Base-by-base conservation (phyloP, 805 yeast species). In the Myxozyma udenii region DNA sequence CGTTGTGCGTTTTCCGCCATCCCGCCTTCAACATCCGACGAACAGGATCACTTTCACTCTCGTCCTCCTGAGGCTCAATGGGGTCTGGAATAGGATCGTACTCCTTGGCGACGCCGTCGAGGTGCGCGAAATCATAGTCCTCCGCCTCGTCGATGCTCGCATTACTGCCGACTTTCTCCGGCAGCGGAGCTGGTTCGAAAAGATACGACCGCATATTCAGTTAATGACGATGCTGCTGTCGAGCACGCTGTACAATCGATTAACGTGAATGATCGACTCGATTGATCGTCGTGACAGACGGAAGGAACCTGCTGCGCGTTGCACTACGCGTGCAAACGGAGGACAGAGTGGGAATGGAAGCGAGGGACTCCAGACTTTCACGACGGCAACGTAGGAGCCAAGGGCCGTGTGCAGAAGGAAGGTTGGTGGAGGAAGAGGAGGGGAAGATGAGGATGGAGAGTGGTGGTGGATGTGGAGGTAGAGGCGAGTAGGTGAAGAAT, bases 101-200 rank as follows among this genome's bases (percentile, higher is more conserved):
- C 21, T 51, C 58, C 24, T 54, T 54, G n/a, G 58, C 58, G 48
- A 54, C 58, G 37, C 58, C 58, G n/a, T 54, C 58, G 18, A 54
- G 52, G 26, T 51, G 52, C 3, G 51, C 46, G 40, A 39, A 54
- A 44, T 51, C 58, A 40, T 54, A 54, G 46, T 54, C 58, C 18
- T 54, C 58, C 3, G 58, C 55, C 40, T 51, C 53, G 38, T 51
- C 53, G 44, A 48, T 50, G 46, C 48, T 45, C n/a, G 33, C 45
- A 18, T 43, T 36, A 28, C 55, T 44, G 44, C 48, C 36, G 33
- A 37, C 24, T 28, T 50, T 41, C 45, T 51, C 37, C 11, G 55
- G 33, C 40, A 47, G 42, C 18, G 58, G 50, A 37, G 55, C 50
- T 26, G 58, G 52, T 33, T 50, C 58, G 37, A 54, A 54, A 18